These are phyloP conservation scores for Agrostemma githago DNA, from an alignment of 148 eudicot species.

Conservation along the genomic window DNA sequence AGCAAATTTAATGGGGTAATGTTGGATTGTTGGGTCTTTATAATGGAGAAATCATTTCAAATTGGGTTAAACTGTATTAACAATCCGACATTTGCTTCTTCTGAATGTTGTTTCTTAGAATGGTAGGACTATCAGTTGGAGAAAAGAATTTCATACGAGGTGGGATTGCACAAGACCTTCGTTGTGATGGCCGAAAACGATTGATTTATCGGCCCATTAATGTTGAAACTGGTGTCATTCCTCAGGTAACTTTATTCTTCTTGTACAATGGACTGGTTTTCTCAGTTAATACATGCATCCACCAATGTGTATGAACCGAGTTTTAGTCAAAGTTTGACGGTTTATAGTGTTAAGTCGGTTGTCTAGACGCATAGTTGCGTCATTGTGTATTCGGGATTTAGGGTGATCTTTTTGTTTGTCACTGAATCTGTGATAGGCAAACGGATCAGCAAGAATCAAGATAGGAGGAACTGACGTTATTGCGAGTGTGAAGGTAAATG, in stretches of 20 bases:
- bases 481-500: slow-evolving; percentile 85
- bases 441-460: slow-evolving; percentile 90
- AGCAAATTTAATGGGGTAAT: no score
- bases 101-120: slow-evolving; percentile 20
- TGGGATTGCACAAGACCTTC: slow-evolving; percentile 90
- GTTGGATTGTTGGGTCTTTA: no score
- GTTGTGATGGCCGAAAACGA: slow-evolving; percentile 86
- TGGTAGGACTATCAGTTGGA: slow-evolving; percentile 81
- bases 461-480: slow-evolving; percentile 83
- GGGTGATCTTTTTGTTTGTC: background rate
- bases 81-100: background rate
- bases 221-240: slow-evolving; percentile 75
- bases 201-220: slow-evolving; percentile 54
- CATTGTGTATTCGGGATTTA: background rate
- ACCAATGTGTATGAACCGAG: background rate
- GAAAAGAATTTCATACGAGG: slow-evolving; percentile 77
- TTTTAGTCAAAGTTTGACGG: background rate
- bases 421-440: slow-evolving; percentile 48
- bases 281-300: background rate
- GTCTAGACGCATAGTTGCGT: background rate
- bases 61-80: background rate
- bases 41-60: background rate
- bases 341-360: background rate
- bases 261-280: background rate
- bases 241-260: slow-evolving; percentile 45